A percentile compares a stretch with the other conserved stretches of the same genome.
phyloP scores from a whole-genome alignment of 192 early-diverging fungal genomes.

The Coemansia sp. region DNA sequence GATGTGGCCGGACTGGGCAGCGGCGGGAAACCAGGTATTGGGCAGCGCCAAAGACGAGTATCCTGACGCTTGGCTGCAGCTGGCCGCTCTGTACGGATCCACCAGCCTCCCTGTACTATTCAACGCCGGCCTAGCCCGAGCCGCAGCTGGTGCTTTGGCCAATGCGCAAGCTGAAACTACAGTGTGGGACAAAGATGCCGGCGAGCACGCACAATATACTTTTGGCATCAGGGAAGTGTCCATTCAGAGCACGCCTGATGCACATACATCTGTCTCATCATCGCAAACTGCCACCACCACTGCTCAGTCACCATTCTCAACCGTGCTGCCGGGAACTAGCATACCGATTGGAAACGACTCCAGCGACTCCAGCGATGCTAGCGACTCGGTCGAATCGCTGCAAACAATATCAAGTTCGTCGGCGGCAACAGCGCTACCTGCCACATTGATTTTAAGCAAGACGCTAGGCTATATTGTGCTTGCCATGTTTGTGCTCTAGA shows the following conservation, averaged over 20 bases:
- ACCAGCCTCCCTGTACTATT: constrained; percentile 11
- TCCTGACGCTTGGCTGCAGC: constrained; percentile 26
- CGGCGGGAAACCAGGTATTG: constrained; percentile 20
- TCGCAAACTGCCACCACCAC: neutral
- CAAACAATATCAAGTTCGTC: no score
- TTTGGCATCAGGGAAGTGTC: constrained; percentile 14
- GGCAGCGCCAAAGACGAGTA: constrained; percentile 15
- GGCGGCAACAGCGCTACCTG: no score
- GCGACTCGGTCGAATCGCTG: no score
- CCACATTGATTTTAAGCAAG: no score
- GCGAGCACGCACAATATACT: constrained; percentile 10
- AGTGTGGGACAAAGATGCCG: constrained; percentile 25
- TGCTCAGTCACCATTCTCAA: neutral
- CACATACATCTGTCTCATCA: neutral
- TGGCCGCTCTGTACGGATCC: constrained; percentile 24
- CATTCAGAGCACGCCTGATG: neutral
- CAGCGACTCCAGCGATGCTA: no score
- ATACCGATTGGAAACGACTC: neutral
- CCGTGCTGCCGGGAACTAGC: neutral
- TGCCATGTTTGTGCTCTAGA: no score
- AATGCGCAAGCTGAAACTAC: constrained; percentile 7
- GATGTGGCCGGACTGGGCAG: constrained; percentile 34
- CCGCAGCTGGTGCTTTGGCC: constrained; percentile 22
- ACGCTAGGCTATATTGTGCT: no score
- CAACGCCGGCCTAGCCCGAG: constrained; percentile 8